These are phyloP conservation scores for Breynia disticha DNA, from an alignment of 441 rosid species.

Conservation along the genomic window DNA sequence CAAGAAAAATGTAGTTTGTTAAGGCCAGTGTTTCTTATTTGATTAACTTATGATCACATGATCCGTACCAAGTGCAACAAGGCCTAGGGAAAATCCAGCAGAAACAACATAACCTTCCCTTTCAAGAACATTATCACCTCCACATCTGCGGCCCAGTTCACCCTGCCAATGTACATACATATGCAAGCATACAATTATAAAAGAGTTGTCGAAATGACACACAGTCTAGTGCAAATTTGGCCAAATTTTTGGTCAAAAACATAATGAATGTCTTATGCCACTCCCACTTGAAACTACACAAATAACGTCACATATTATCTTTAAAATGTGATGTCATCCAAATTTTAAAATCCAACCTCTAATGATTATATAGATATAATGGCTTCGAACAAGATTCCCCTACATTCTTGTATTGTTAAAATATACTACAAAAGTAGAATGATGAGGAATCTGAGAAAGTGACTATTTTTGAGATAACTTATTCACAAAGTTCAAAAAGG, in stretches of 20 bases:
- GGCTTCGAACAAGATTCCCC: no score
- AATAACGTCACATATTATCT: no score
- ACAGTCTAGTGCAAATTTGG: slow-evolving; percentile 3
- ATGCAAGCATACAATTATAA: no score
- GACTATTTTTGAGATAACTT: not conserved
- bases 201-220: not conserved
- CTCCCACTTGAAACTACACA: no score
- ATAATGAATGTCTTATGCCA: no score
- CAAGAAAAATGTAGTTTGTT: slow-evolving; percentile 21
- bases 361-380: no score
- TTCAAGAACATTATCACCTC: slow-evolving; percentile 98
- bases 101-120: slow-evolving; percentile 99
- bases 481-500: not conserved
- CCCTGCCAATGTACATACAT: slow-evolving; percentile 37
- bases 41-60: not conserved
- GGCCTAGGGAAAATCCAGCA: slow-evolving; percentile 96
- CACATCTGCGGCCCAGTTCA: slow-evolving; percentile 97
- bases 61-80: slow-evolving; percentile 82
- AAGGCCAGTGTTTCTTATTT: slow-evolving; percentile 5
- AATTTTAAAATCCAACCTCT: no score
- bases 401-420: not conserved
- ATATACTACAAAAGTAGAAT: no score
- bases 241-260: not conserved
- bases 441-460: not conserved
- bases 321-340: no score